A percentile compares a stretch with the other conserved stretches of the same genome.
phyloP scores from a whole-genome alignment of 2,329 filamentous ascomycete genomes.

The Trichoderma simmonsii region DNA sequence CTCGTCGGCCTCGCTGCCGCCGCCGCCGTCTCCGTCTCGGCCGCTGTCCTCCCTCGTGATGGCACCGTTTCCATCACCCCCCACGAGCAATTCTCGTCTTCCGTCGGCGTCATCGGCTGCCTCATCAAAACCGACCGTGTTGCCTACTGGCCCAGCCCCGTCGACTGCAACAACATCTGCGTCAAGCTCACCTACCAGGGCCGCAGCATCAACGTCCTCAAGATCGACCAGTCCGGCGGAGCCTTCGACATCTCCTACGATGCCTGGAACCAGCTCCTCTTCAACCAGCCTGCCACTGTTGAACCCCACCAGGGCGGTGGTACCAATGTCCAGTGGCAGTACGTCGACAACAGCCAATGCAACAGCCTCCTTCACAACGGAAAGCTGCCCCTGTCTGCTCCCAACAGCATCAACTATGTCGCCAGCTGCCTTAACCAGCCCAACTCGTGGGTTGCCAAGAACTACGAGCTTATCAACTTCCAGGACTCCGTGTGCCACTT shows the following conservation, averaged over 20 bases:
- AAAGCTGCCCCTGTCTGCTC: constrained; percentile 53
- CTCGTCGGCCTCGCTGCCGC: constrained; percentile 31
- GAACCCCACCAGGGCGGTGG: constrained; percentile 49
- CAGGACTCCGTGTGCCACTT: constrained; percentile 47
- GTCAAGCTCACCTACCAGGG: constrained; percentile 49
- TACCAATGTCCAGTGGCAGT: constrained; percentile 49
- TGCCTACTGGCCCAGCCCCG: constrained; percentile 55
- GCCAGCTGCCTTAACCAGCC: constrained; percentile 43
- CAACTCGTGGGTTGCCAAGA: constrained; percentile 50
- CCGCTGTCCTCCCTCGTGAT: constrained; percentile 28
- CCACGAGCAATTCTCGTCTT: constrained; percentile 55
- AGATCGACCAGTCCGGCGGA: constrained; percentile 54
- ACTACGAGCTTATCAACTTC: constrained; percentile 54
- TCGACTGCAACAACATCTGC: constrained; percentile 56
- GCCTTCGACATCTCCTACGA: constrained; percentile 60
- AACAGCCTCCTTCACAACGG: constrained; percentile 45
- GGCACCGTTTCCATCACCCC: constrained; percentile 45
- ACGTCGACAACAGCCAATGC: constrained; percentile 48
- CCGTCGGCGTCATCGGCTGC: constrained; percentile 57
- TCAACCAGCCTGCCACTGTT: constrained; percentile 46
- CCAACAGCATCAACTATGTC: constrained; percentile 57
- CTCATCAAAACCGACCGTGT: constrained; percentile 59
- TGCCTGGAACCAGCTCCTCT: constrained; percentile 57
- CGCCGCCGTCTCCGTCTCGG: constrained; percentile 26
- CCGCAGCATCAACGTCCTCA: constrained; percentile 55